A percentile compares a stretch with the other conserved stretches of the same genome.
phyloP scores from a whole-genome alignment of 805 yeast genomes.

The Millerozyma miso region DNA sequence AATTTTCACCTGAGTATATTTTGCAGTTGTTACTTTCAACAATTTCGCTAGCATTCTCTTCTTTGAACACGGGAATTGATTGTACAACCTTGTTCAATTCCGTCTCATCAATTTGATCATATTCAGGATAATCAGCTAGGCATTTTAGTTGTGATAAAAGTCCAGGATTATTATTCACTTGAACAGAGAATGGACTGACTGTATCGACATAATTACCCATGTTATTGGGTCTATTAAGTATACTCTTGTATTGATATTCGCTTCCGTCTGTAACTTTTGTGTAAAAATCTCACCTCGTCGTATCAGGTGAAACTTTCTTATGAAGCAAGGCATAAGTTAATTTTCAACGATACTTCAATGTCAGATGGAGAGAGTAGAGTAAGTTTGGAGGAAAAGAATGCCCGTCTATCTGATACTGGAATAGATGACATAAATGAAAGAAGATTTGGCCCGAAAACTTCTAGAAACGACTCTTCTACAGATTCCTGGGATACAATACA shows the following conservation, averaged over 20 bases:
- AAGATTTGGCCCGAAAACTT: neutral
- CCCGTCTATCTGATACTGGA: neutral
- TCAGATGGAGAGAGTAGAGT: neutral
- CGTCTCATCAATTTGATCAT: conserved; percentile 1
- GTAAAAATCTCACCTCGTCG: neutral
- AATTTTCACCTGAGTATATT: conserved; percentile 1
- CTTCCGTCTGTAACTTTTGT: neutral
- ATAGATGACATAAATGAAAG: neutral
- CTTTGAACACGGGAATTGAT: conserved; percentile 13
- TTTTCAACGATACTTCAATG: neutral
- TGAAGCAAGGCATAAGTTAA: no score
- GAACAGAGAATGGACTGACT: conserved; percentile 9
- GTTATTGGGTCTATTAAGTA: neutral
- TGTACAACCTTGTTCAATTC: conserved; percentile 1
- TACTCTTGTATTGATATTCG: neutral
- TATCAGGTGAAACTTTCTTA: neutral
- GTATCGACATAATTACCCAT: conserved; percentile 1
- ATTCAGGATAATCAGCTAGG: neutral
- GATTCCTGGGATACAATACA: neutral
- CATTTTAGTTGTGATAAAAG: conserved; percentile 11
- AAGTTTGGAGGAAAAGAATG: neutral
- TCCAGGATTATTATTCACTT: conserved; percentile 4
- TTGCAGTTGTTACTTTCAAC: conserved; percentile 12
- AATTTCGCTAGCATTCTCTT: conserved; percentile 11
- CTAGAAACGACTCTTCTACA: neutral